These are phyloP conservation scores for Clohesyomyces aquaticus DNA, from an alignment of 495 filamentous ascomycete species.

Conservation along the genomic window DNA sequence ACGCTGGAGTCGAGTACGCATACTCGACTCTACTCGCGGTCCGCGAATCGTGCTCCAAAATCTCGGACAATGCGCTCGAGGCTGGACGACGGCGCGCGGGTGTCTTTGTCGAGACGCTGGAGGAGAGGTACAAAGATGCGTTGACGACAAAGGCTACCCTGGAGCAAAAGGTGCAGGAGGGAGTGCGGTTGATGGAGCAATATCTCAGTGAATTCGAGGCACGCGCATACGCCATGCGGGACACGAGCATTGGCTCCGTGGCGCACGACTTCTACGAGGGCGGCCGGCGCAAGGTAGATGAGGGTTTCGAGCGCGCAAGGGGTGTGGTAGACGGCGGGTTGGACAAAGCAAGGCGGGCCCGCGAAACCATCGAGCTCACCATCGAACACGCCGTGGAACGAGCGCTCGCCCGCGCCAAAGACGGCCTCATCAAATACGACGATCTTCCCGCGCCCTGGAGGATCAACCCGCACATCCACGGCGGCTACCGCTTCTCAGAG, in stretches of 20 bases:
- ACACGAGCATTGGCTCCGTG: conserved; percentile 45
- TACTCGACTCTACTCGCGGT: conserved; percentile 87
- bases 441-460: conserved; percentile 92
- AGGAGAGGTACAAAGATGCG: conserved; percentile 86
- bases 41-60: conserved; percentile 80
- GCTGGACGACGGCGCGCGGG: conserved; percentile 81
- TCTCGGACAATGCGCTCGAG: conserved; percentile 89
- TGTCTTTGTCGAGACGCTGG: conserved; percentile 92
- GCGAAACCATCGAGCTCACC: conserved; percentile 79
- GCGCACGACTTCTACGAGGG: conserved; percentile 67
- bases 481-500: conserved; percentile 90
- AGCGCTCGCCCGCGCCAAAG: conserved; percentile 76
- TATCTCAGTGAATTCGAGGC: conserved; percentile 83
- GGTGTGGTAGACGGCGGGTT: conserved; percentile 86
- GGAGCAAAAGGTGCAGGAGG: conserved; percentile 86
- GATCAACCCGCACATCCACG: conserved; percentile 89
- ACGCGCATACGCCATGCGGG: conserved; percentile 74
- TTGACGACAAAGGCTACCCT: conserved; percentile 82
- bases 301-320: conserved; percentile 70
- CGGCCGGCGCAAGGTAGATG: conserved; percentile 72
- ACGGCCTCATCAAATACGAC: conserved; percentile 83
- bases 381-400: conserved; percentile 66
- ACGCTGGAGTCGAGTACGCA: conserved; percentile 77
- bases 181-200: conserved; percentile 81
- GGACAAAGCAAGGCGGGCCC: conserved; percentile 74